Percentiles rank a stretch among this genome's conserved stretches.
Conservation (phyloP, 2,329 filamentous ascomycete species). For the Ascocoryne sarcoides region DNA sequence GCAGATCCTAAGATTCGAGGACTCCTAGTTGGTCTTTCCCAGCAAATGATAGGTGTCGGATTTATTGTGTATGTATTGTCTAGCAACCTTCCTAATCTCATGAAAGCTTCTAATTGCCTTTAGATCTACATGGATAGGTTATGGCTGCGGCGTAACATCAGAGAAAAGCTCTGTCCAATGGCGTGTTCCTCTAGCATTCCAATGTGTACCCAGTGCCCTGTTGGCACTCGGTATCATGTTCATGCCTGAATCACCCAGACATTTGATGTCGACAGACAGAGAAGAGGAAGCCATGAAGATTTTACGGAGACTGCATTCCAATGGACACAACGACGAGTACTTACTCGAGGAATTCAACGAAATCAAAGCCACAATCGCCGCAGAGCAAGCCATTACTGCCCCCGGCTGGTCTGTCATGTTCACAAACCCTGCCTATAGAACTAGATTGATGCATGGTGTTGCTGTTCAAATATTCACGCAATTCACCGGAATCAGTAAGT, state of each 20-base stretch:
- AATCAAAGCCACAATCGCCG: conserved; percentile 53
- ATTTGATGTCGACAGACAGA: conserved; percentile 67
- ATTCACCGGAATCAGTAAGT: conserved; percentile 45
- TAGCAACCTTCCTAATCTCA: background rate
- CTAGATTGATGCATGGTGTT: conserved; percentile 51
- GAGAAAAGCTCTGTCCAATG: conserved; percentile 17
- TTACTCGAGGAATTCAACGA: conserved; percentile 49
- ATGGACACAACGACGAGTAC: conserved; percentile 53
- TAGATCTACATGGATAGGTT: conserved; percentile 51
- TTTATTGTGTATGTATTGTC: conserved; percentile 31
- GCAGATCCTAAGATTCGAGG: conserved; percentile 54
- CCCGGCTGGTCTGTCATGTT: conserved; percentile 50
- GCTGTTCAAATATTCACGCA: conserved; percentile 58
- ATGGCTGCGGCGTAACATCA: conserved; percentile 31
- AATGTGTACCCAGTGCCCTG: conserved; percentile 55
- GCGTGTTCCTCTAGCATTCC: conserved; percentile 35
- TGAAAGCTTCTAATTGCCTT: conserved; percentile 26
- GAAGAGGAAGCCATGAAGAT: conserved; percentile 56
- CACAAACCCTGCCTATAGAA: conserved; percentile 48
- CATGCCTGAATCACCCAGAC: conserved; percentile 64
- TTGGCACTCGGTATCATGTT: conserved; percentile 57
- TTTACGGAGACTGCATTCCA: conserved; percentile 59
- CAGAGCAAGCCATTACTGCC: conserved; percentile 45
- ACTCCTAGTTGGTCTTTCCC: conserved; percentile 49
- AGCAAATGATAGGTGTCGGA: conserved; percentile 58